Evolutionary conservation across 2,329 filamentous ascomycete genomes (phyloP).

Genomic region (Talaromyces pinophilus): DNA sequence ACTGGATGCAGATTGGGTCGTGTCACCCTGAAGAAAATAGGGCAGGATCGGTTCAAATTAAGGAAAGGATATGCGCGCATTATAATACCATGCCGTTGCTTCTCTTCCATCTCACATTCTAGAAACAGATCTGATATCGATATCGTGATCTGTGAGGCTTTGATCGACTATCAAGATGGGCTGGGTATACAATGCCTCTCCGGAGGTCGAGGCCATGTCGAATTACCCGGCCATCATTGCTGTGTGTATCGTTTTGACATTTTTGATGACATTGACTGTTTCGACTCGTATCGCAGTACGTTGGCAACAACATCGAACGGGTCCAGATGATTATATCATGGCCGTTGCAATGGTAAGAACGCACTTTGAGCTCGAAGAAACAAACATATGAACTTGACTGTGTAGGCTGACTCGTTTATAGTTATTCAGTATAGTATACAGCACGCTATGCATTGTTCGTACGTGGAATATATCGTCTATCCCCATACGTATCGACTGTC

Average conservation of each 20-base stretch:
- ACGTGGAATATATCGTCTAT: constrained; percentile 28
- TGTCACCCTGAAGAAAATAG: not conserved
- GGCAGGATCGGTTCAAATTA: not conserved
- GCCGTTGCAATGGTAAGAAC: constrained; percentile 37
- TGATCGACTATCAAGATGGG: constrained; percentile 31
- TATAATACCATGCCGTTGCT: constrained; percentile 3
- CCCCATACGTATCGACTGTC: too few species aligned
- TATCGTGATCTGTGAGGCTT: constrained; percentile 1
- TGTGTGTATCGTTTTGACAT: constrained; percentile 51
- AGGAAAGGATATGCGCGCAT: not conserved
- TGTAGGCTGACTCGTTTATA: constrained; percentile 23
- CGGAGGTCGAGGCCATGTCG: constrained; percentile 51
- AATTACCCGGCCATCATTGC: constrained; percentile 53
- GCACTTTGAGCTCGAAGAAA: constrained; percentile 15
- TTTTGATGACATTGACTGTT: constrained; percentile 49
- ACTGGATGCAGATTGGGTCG: not conserved
- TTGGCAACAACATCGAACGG: constrained; percentile 47
- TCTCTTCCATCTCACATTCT: constrained; percentile 7
- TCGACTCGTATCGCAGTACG: constrained; percentile 48
- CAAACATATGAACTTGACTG: constrained; percentile 23
- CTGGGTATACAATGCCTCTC: constrained; percentile 55
- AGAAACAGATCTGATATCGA: constrained; percentile 5
- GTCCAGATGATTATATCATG: constrained; percentile 51
- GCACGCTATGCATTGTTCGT: constrained; percentile 54
- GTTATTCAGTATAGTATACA: constrained; percentile 54